Evolutionary conservation across 164 flowering plant species (phyloP), one percentile per base, ranked within the genome.

Genomic region (Berberis thunbergii): DNA sequence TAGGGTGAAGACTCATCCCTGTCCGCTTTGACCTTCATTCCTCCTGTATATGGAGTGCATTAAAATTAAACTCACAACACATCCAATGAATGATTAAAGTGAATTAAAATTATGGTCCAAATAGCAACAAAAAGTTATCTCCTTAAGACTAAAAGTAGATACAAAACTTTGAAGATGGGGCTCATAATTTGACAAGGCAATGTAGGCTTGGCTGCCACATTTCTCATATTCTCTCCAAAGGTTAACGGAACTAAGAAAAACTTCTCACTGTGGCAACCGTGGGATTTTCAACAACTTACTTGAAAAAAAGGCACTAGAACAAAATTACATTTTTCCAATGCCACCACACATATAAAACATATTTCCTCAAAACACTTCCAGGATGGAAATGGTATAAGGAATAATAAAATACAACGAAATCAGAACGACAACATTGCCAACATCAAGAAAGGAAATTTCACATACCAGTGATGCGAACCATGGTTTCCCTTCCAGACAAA

Each of bases 1-100:
- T 87, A 87, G 3, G 94, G 92, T 40, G 97, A 90, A 9, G 97
- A 90, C 45, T 87, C 97, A 81, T 90, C 95, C 52, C 95, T 80
- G 67, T 90, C 92, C 45, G 97, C 97, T 62, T 90, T 90, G 26
- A 90, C 97, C 79, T 90, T 87, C 97, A 90, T 90, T 1, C 97
- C 97, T 71, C 97, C 89, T 89, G 77, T 11, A 45, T 40, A 53
- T 43, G 3, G 38, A 50, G 44, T 2, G 11, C 3, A 10, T 7
- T 52, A 52, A 4, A 26, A 26, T 26, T 26, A 26, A 26, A 26
- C 26, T 26, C 26, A 26, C 26, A 26, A 26, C 11, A 6, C 1
- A 52, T 10, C 3, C n/a, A 52, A 1, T 6, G 8, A 7, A 52
- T 10, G 26, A 4, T 10, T 1, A 10, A 11, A 52, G 0, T 52